Percentiles rank a stretch among this genome's conserved stretches.
Evolutionary conservation across 164 flowering plant species (phyloP).

Genomic region (Vitis rotundifolia): DNA sequence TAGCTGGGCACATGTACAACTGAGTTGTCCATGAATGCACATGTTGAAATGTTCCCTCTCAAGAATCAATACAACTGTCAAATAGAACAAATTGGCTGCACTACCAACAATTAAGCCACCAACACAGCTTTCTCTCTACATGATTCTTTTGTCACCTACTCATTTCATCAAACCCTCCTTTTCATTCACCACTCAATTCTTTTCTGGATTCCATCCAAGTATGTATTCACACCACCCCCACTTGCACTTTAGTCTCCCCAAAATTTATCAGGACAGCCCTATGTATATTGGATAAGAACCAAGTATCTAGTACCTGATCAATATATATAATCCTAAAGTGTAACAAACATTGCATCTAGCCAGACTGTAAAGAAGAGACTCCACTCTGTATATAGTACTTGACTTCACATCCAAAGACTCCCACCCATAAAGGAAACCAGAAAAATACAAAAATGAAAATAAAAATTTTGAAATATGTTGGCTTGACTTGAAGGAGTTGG

Average conservation of each 20-base stretch:
- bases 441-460: neutral
- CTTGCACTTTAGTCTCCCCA: no score
- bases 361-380: slow-evolving; percentile 34
- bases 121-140: neutral
- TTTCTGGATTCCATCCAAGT: no score
- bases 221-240: no score
- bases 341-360: neutral
- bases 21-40: slow-evolving; percentile 19
- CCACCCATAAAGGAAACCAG: neutral
- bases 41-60: slow-evolving; percentile 25
- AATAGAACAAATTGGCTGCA: slow-evolving; percentile 5
- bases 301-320: no score
- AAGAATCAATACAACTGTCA: slow-evolving; percentile 26
- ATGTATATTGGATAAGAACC: neutral
- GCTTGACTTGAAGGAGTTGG: no score
- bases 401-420: slow-evolving; percentile 5
- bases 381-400: slow-evolving; percentile 28
- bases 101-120: slow-evolving; percentile 6
- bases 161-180: slow-evolving; percentile 3
- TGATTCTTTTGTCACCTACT: slow-evolving; percentile 2
- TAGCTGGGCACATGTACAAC: slow-evolving; percentile 8
- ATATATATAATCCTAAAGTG: no score
- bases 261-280: no score
- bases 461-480: no score
- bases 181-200: neutral